phyloP scores from a whole-genome alignment of 371 early-diverging fungal species.

The Apophysomyces trapeziformis region DNA sequence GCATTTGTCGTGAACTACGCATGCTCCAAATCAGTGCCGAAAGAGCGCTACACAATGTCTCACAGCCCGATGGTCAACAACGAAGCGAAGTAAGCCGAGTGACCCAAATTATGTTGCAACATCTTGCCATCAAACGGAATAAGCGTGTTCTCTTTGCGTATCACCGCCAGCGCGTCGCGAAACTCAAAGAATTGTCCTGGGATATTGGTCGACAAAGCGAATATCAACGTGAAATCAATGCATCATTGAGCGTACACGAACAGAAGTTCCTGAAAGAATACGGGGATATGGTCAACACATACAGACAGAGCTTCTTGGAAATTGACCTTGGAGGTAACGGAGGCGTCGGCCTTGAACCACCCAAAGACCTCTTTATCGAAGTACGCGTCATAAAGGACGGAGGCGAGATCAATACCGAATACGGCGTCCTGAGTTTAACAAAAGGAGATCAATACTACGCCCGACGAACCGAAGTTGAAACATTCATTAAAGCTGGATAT shows the following conservation, averaged over 20 bases:
- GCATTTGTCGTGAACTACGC: conserved; percentile 77
- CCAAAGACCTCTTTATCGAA: conserved; percentile 86
- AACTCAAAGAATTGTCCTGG: conserved; percentile 80
- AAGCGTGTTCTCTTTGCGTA: conserved; percentile 92
- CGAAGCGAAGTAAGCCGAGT: conserved; percentile 31
- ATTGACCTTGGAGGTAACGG: conserved; percentile 79
- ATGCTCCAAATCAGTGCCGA: conserved; percentile 53
- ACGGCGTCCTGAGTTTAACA: conserved; percentile 72
- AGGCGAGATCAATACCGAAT: conserved; percentile 88
- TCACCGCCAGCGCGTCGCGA: conserved; percentile 74
- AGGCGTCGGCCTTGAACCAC: conserved; percentile 77
- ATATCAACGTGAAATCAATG: conserved; percentile 45
- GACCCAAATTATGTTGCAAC: conserved; percentile 55
- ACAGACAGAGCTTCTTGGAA: conserved; percentile 68
- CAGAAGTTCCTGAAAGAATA: conserved; percentile 68
- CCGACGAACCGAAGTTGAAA: conserved; percentile 86
- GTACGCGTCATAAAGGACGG: conserved; percentile 87
- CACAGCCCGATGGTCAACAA: conserved; percentile 1
- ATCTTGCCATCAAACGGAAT: conserved; percentile 70
- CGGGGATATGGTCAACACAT: conserved; percentile 60
- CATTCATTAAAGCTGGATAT: conserved; percentile 83
- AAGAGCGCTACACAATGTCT: conserved; percentile 21
- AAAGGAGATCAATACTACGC: conserved; percentile 85
- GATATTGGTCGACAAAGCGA: conserved; percentile 57
- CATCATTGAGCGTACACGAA: conserved; percentile 67